Base-by-base conservation (phyloP, 1,139 yeast genomes). In the Torulaspora pretoriensis region DNA sequence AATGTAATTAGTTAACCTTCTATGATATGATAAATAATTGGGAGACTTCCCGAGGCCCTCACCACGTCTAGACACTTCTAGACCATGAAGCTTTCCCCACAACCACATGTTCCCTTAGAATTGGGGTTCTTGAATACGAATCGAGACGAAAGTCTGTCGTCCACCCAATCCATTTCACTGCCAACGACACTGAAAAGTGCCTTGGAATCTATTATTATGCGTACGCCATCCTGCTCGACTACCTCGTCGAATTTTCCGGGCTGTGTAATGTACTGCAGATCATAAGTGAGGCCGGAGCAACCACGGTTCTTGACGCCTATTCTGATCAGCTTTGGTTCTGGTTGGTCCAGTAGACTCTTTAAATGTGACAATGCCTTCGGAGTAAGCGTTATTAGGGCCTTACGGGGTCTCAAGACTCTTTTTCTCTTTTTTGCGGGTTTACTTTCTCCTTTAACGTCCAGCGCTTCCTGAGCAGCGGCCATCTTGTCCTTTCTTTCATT, bases 51-150 rank as follows among this genome's bases (percentile, higher is more conserved):
- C 22, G 37, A 19, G 22, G 22, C 22, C 7, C 5, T 19, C 5
- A 19, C 19, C 19, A 4, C 19, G 7, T 3, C 22, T 19, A 3
- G 5, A 5, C 7, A 17, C 22, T 5, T 5, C 22, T 69, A 89
- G 6, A 89, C 96, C 97, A 90, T 90, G 66, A 92, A 92, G 5
- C 96, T 87, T 69, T 92, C 98, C 46, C 97, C 98, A 67, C 98
- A 92, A 13, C 98, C 98, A 69, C 98, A 92, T 44, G 96, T 86
- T 27, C 97, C 97, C 71, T 90, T 92, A 38, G 95, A 84, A 68
- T 92, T 92, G 50, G 98, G 98, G 67, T 92, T 92, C 67, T 77
- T 82, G 72, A 92, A 92, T 30, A 92, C 88, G 65, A 92, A 92
- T 61, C 95, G 78, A 13, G 95, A 82, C 29, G 90, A 79, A 53